Percentiles rank a stretch among this genome's conserved stretches.
Conservation (phyloP, 495 filamentous ascomycete species). For the Neurospora tetraspora region DNA sequence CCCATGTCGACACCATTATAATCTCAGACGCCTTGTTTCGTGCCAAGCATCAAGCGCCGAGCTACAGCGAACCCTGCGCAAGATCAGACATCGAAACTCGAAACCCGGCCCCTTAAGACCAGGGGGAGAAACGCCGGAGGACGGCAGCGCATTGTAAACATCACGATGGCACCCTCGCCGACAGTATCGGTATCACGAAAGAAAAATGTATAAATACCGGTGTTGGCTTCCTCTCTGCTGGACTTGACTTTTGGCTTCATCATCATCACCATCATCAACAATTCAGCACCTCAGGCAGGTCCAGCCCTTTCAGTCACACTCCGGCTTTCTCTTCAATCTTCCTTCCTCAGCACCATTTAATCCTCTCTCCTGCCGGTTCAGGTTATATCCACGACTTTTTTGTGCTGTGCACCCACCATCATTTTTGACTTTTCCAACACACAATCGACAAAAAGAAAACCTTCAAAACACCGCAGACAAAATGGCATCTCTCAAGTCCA, state of each 20-base stretch:
- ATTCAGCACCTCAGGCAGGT: background rate
- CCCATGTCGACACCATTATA: background rate
- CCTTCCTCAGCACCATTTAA: background rate
- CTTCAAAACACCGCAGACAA: conserved; percentile 5
- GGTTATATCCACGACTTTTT: background rate
- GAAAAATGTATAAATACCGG: background rate
- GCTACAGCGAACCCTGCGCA: background rate
- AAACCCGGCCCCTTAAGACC: background rate
- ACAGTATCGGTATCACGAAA: background rate
- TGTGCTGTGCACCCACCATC: background rate
- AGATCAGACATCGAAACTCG: background rate
- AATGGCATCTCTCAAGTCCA: conserved; percentile 23
- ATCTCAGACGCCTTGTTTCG: background rate
- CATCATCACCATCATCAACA: background rate
- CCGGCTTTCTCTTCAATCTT: background rate
- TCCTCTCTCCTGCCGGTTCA: conserved; percentile 19
- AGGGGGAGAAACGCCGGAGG: background rate
- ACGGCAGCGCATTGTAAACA: background rate
- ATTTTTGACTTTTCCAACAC: background rate
- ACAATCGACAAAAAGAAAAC: background rate
- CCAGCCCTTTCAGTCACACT: background rate
- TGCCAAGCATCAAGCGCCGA: background rate
- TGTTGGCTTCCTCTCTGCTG: background rate
- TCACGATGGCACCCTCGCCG: background rate
- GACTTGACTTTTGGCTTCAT: background rate